Evolutionary conservation across 1,284 basidiomycete species (phyloP).

Genomic region (Microbotryomycetes sp.): DNA sequence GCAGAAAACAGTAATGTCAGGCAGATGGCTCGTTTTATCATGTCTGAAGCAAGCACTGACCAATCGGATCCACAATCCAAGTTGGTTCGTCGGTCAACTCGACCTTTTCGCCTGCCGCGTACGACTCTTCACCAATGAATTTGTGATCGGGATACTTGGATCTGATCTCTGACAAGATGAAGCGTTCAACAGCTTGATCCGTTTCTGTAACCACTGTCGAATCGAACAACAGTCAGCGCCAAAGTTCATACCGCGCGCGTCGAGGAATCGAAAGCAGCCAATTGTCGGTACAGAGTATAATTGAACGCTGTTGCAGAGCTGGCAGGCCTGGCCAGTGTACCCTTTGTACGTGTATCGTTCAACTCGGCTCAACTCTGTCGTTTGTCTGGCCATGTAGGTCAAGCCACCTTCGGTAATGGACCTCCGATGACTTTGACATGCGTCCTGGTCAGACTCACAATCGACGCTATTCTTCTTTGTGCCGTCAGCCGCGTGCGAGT

Average conservation of each 20-base stretch:
- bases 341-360: background rate
- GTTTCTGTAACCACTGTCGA: constrained; percentile 78
- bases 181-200: constrained; percentile 83
- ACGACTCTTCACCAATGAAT: constrained; percentile 78
- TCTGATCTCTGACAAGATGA: constrained; percentile 64
- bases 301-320: constrained; percentile 47
- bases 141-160: constrained; percentile 14
- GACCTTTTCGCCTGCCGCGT: constrained; percentile 61
- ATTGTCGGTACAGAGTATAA: no score
- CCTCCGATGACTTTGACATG: no score
- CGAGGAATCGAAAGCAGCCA: no score
- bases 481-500: constrained; percentile 45
- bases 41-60: constrained; percentile 38
- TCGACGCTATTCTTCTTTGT: constrained; percentile 51
- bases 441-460: constrained; percentile 18
- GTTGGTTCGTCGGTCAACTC: constrained; percentile 77
- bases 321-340: constrained; percentile 29
- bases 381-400: no score
- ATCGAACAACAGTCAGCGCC: no score
- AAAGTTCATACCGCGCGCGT: no score
- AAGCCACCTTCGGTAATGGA: no score
- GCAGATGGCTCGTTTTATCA: constrained; percentile 9
- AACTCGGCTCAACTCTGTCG: no score
- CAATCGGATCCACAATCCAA: constrained; percentile 84
- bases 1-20: constrained; percentile 1